A percentile compares a stretch with the other conserved stretches of the same genome.
Evolutionary conservation across 1,139 yeast species (phyloP).

Genomic region (Eremothecium coryli): DNA sequence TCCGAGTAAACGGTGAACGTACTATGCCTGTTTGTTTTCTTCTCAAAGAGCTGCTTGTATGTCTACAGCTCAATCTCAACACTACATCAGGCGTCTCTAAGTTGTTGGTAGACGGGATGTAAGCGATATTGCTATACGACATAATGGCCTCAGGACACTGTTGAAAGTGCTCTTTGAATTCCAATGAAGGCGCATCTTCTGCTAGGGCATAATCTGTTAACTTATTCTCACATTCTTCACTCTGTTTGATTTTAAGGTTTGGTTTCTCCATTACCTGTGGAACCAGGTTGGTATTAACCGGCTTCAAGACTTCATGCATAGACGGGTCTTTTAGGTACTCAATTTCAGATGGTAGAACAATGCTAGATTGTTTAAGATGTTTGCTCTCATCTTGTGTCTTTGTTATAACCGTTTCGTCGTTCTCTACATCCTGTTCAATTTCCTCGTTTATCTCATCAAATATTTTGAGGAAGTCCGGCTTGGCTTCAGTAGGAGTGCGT

Average conservation of each 20-base stretch:
- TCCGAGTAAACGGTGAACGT: slow-evolving; percentile 2
- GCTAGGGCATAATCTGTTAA: too few relatives aligned
- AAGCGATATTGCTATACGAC: slow-evolving; percentile 4
- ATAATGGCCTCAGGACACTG: slow-evolving; percentile 1
- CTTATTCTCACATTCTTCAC: neutral
- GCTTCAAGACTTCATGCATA: slow-evolving; percentile 3
- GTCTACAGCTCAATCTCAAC: slow-evolving; percentile 3
- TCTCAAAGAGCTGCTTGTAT: slow-evolving; percentile 3
- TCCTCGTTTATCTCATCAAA: slow-evolving; percentile 4
- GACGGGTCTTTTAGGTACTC: slow-evolving; percentile 3
- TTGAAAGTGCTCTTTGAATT: neutral
- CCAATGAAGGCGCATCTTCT: too few relatives aligned
- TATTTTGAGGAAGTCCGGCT: slow-evolving; percentile 4
- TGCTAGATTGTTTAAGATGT: neutral
- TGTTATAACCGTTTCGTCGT: slow-evolving; percentile 1
- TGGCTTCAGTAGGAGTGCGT: neutral
- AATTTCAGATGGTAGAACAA: slow-evolving; percentile 1
- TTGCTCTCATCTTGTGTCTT: slow-evolving; percentile 1
- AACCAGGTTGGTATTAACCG: slow-evolving; percentile 4
- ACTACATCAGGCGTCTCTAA: slow-evolving; percentile 4
- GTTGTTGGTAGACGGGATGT: slow-evolving; percentile 1
- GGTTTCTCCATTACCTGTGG: neutral
- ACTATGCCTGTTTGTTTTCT: slow-evolving; percentile 1
- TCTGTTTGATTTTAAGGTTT: neutral
- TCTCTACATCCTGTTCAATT: slow-evolving; percentile 1